Evolutionary conservation across 192 early-diverging fungal genomes (phyloP).

Genomic region (Podochytrium sp.): DNA sequence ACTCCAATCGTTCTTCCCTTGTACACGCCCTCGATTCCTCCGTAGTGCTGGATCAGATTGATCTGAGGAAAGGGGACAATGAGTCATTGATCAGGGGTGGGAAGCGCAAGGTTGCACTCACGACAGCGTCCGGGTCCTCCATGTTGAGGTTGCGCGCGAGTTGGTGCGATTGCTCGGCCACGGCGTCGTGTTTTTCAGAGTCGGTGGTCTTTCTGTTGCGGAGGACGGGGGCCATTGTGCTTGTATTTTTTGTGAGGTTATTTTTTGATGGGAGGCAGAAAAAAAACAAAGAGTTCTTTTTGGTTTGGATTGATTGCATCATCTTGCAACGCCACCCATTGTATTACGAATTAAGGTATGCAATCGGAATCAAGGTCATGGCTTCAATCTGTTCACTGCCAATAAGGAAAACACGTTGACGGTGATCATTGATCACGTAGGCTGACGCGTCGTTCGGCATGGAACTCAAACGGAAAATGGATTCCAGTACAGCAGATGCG

Average conservation of each 20-base stretch:
- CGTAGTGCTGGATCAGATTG: slow-evolving; percentile 28
- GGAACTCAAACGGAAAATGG: too few relatives aligned
- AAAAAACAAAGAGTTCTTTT: too few relatives aligned
- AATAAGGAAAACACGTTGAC: too few relatives aligned
- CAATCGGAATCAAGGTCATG: too few relatives aligned
- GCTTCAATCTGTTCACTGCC: too few relatives aligned
- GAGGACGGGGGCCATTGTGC: slow-evolving; percentile 1
- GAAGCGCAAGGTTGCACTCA: not conserved
- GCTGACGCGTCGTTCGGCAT: too few relatives aligned
- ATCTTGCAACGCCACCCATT: too few relatives aligned
- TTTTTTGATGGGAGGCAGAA: too few relatives aligned
- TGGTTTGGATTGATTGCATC: too few relatives aligned
- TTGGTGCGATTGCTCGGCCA: slow-evolving; percentile 18
- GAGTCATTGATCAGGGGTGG: not conserved
- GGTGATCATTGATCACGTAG: too few relatives aligned
- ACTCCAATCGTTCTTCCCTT: slow-evolving; percentile 25
- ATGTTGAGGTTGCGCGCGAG: slow-evolving; percentile 26
- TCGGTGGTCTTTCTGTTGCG: not conserved
- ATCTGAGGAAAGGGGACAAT: slow-evolving; percentile 4
- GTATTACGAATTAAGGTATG: too few relatives aligned
- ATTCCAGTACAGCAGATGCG: too few relatives aligned
- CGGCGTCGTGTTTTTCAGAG: slow-evolving; percentile 16
- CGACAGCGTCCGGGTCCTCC: slow-evolving; percentile 24
- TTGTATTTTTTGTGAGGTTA: not conserved
- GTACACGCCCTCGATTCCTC: not conserved